Conservation (phyloP, 1,284 basidiomycete species). For the Melampsora americana region DNA sequence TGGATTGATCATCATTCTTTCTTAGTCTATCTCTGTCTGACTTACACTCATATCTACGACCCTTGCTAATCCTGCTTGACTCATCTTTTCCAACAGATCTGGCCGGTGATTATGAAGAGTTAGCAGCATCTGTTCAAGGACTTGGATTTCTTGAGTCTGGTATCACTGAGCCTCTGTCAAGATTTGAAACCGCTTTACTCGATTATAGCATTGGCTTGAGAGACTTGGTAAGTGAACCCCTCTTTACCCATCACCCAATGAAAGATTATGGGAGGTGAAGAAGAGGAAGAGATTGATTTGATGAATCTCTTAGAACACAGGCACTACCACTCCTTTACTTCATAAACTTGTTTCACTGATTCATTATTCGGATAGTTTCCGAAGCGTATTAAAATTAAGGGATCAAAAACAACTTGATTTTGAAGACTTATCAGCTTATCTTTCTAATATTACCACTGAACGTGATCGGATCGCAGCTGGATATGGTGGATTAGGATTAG, state of each 20-base stretch:
- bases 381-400: slow-evolving; percentile 82
- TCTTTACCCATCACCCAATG: not conserved
- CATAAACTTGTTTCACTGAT: slow-evolving; percentile 82
- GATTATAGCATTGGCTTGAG: slow-evolving; percentile 83
- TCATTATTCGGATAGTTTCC: slow-evolving; percentile 82
- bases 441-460: slow-evolving; percentile 83
- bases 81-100: slow-evolving; percentile 67
- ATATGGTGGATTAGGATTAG: slow-evolving; percentile 64
- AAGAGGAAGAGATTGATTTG: slow-evolving; percentile 2
- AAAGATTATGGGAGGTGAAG: not conserved
- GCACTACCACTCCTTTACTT: slow-evolving; percentile 65
- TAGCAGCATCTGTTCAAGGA: slow-evolving; percentile 90
- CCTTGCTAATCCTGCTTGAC: not conserved
- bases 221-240: slow-evolving; percentile 56
- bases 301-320: slow-evolving; percentile 27
- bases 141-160: slow-evolving; percentile 95
- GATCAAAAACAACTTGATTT: slow-evolving; percentile 99
- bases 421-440: slow-evolving; percentile 92
- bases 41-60: not conserved
- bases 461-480: slow-evolving; percentile 80
- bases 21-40: not conserved
- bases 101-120: slow-evolving; percentile 90
- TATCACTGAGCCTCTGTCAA: slow-evolving; percentile 91
- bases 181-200: slow-evolving; percentile 88
- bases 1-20: slow-evolving; percentile 67